A percentile compares a stretch with the other conserved stretches of the same genome.
Evolutionary conservation across 225 moss, liverwort and hornwort genomes (phyloP).

Genomic region (Rhytidiadelphus loreus): DNA sequence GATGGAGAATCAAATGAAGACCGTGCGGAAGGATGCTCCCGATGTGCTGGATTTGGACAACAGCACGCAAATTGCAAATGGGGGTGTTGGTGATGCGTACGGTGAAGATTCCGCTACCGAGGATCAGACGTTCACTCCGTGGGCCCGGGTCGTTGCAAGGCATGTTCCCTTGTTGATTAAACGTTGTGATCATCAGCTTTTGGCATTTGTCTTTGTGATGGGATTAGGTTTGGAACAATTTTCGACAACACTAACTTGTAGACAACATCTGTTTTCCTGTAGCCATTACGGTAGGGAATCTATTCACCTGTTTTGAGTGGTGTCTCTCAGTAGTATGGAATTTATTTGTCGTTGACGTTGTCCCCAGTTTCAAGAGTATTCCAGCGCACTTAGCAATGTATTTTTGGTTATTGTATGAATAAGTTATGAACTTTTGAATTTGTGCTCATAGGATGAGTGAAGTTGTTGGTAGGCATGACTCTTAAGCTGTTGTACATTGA

Average conservation of each 20-base stretch:
- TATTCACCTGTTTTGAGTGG: not conserved
- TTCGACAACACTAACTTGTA: not conserved
- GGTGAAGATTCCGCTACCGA: slow-evolving; percentile 13
- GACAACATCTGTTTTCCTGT: not conserved
- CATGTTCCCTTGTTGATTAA: not conserved
- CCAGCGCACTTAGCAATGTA: not conserved
- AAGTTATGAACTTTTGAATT: not conserved
- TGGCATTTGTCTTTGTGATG: not conserved
- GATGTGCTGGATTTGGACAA: slow-evolving; percentile 40
- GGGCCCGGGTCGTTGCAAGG: slow-evolving; percentile 35
- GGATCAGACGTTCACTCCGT: slow-evolving; percentile 26
- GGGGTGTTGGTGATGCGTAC: slow-evolving; percentile 17
- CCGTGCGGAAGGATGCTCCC: not conserved
- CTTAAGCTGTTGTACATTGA: not conserved
- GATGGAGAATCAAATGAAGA: slow-evolving; percentile 28
- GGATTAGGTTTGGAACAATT: not conserved
- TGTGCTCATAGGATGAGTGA: not conserved
- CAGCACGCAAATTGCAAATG: slow-evolving; percentile 19
- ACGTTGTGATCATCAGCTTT: not conserved
- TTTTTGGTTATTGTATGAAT: not conserved
- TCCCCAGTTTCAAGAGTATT: not conserved
- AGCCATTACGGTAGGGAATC: not conserved
- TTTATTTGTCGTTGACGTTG: not conserved
- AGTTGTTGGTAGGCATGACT: not conserved
- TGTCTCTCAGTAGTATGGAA: not conserved